phyloP scores from a whole-genome alignment of 306 rosid genomes.

The Quercus engelmannii region DNA sequence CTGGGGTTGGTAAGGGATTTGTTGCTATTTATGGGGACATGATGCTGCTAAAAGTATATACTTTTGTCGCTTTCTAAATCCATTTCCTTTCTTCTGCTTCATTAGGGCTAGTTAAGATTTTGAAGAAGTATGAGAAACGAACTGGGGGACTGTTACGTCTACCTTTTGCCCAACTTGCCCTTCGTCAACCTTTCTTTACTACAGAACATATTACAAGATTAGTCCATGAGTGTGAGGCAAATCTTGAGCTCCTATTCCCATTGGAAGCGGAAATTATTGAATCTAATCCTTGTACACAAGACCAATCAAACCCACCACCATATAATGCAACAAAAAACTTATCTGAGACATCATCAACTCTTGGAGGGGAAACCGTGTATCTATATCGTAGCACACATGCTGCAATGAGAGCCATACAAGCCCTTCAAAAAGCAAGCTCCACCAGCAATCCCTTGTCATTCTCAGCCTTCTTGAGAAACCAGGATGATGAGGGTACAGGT shows the following conservation, averaged over 20 bases:
- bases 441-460: constrained; percentile 77
- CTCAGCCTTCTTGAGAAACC: constrained; percentile 60
- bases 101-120: constrained; percentile 78
- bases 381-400: constrained; percentile 82
- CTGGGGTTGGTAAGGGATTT: constrained; percentile 1
- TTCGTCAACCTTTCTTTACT: constrained; percentile 79
- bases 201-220: constrained; percentile 80
- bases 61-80: constrained; percentile 8
- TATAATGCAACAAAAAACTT: constrained; percentile 19
- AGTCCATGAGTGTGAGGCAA: constrained; percentile 82
- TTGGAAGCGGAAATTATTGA: constrained; percentile 82
- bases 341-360: constrained; percentile 46
- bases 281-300: constrained; percentile 37
- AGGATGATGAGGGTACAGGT: constrained; percentile 67
- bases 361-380: constrained; percentile 57
- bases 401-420: constrained; percentile 78
- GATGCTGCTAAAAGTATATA: constrained; percentile 4
- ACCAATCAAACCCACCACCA: constrained; percentile 18
- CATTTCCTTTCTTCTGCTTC: constrained; percentile 30
- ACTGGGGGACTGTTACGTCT: constrained; percentile 76
- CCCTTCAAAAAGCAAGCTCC: constrained; percentile 84
- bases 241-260: constrained; percentile 91
- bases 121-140: constrained; percentile 93
- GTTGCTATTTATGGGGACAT: constrained; percentile 14
- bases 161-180: constrained; percentile 79